Base-by-base conservation (phyloP, 225 moss, liverwort and hornwort species). In the Climacium dendroides region DNA sequence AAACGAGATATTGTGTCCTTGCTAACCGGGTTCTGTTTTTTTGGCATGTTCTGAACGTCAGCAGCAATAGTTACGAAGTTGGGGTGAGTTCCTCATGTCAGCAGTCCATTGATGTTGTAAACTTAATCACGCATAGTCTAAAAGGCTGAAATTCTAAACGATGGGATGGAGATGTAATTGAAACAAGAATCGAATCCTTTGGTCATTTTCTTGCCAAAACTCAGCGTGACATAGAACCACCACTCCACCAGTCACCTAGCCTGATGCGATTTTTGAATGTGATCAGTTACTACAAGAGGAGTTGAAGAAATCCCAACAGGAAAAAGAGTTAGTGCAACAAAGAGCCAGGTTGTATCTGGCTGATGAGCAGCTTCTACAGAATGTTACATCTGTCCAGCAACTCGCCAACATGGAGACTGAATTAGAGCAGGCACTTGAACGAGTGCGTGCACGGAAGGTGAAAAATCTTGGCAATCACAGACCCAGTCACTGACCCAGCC, bases 391-490 rank as follows among this genome's bases (percentile, higher is more conserved):
- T n/a, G 93, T 93, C 20, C 93, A 92, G 83, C 93, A 93, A 86
- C 93, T 93, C 67, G 85, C 92, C 45, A 92, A 92, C 71, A 91
- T 93, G 90, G 93, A 93, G 85, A 85, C 93, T 17, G 93, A 93
- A 82, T 83, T 93, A 88, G 93, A 93, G 82, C 93, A 93, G 79
- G 93, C 93, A 43, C 92, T 93, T 19, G 93, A 93, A 79, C 93
- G 93, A 91, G 92, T 93, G 81, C 93, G 93, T 87, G 92, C 92
- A 58, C 82, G 93, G 13, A 93, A 93, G 93, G 93, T 92, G 76
- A 47, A 74, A 74, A 69, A 15, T n/a, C 34, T 41, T 23, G 63
- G 54, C n/a, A 45, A n/a, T n/a, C n/a, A n/a, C n/a, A n/a, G n/a
- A n/a, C n/a, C n/a, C n/a, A n/a, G n/a, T n/a, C n/a, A n/a, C 25